Conservation (phyloP, 805 yeast genomes). For the Saccharomycopsis fodiens region DNA sequence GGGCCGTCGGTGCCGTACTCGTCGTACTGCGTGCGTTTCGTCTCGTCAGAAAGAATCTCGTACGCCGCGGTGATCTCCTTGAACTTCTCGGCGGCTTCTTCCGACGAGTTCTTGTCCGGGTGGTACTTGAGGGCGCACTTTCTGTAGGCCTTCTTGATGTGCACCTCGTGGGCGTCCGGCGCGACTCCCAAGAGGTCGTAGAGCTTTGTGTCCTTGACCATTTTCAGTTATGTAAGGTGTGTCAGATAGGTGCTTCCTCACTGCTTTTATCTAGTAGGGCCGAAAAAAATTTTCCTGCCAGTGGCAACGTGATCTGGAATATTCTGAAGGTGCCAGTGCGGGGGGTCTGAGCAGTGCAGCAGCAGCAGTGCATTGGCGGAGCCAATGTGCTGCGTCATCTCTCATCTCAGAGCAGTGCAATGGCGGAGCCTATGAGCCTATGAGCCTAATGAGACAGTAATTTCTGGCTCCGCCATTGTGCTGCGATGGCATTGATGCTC, state of each 20-base stretch:
- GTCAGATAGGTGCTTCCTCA: background rate
- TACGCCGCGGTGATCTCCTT: conserved; percentile 85
- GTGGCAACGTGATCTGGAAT: conserved; percentile 2
- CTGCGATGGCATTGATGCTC: too few species aligned
- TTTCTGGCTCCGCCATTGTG: too few species aligned
- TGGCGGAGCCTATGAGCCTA: too few species aligned
- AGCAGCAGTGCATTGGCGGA: too few species aligned
- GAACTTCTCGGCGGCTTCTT: conserved; percentile 93
- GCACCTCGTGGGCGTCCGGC: conserved; percentile 58
- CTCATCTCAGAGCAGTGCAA: too few species aligned
- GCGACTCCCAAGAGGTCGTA: conserved; percentile 71
- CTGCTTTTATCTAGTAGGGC: too few species aligned
- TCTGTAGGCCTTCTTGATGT: conserved; percentile 78
- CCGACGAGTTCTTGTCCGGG: conserved; percentile 77
- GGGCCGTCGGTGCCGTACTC: conserved; percentile 91
- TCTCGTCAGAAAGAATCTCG: conserved; percentile 79
- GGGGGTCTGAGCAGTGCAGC: background rate
- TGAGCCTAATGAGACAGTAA: too few species aligned
- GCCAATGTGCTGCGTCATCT: too few species aligned
- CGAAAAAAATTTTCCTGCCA: background rate
- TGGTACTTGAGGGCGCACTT: conserved; percentile 73
- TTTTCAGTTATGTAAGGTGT: too few species aligned
- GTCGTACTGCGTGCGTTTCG: conserved; percentile 86
- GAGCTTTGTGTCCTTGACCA: conserved; percentile 77
- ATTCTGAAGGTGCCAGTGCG: background rate